These are phyloP conservation scores for Phytopythium ostracodes DNA, from an alignment of 352 stramenopile genomes.

Conservation along the genomic window DNA sequence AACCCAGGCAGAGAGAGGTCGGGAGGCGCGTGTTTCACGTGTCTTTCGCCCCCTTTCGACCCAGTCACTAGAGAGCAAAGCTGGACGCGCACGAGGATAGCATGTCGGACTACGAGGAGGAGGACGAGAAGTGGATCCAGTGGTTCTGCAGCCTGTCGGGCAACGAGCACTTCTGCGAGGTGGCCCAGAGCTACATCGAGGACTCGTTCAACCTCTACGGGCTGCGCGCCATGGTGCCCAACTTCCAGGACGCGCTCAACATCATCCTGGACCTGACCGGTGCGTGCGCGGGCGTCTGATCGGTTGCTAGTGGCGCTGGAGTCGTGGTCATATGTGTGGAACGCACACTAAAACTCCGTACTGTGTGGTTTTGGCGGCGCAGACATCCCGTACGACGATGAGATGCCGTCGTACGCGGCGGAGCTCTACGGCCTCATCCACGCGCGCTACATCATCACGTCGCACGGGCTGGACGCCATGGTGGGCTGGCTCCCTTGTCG, in stretches of 20 bases:
- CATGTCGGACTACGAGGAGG: slow-evolving; percentile 90
- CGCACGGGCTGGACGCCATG: slow-evolving; percentile 86
- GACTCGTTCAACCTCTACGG: slow-evolving; percentile 94
- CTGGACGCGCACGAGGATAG: slow-evolving; percentile 18
- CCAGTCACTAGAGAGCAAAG: slow-evolving; percentile 1
- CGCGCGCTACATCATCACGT: slow-evolving; percentile 88
- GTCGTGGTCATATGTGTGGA: neutral
- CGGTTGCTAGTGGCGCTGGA: neutral
- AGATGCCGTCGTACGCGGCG: slow-evolving; percentile 81
- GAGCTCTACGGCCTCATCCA: slow-evolving; percentile 90
- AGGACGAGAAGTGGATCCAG: slow-evolving; percentile 92
- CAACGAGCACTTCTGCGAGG: slow-evolving; percentile 92
- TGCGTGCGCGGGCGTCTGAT: slow-evolving; percentile 13
- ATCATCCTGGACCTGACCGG: slow-evolving; percentile 90
- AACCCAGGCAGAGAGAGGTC: slow-evolving; percentile 3
- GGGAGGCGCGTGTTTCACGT: neutral
- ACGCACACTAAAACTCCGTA: neutral
- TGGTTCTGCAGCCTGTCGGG: slow-evolving; percentile 92
- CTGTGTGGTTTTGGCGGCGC: too few species aligned
- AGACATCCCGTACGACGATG: slow-evolving; percentile 89
- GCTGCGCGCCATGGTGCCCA: slow-evolving; percentile 82
- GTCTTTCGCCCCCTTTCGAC: slow-evolving; percentile 1
- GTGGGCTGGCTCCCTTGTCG: slow-evolving; percentile 25
- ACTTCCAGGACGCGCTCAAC: slow-evolving; percentile 90
- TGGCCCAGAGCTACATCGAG: slow-evolving; percentile 91